Base-by-base conservation (phyloP, 495 filamentous ascomycete species). In the Cercophora scortea region DNA sequence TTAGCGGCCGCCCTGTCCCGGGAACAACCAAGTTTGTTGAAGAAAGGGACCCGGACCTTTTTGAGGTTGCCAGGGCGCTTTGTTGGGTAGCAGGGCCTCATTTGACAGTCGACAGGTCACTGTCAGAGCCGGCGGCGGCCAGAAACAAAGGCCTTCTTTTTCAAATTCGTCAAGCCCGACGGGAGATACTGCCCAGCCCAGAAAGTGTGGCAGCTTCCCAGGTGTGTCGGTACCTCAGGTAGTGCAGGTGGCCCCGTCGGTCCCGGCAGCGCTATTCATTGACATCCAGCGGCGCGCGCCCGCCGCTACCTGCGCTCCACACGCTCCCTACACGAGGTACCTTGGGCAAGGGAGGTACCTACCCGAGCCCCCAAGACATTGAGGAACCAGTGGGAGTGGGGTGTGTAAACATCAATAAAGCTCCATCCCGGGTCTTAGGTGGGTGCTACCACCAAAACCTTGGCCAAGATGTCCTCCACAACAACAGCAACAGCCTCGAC, bases 401-500 rank as follows among this genome's bases (percentile, higher is more conserved):
- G 56, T 64, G 25, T 25, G 62, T 65, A 60, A 65, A 65, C 62
- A 65, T 54, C 55, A 56, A 60, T 25, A 25, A 25, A 25, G 25
- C 25, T 25, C 25, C 25, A 25, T 25, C 25, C 25, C 25, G 25
- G 25, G 25, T 25, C 25, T 25, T 43, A n/a, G 42, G 42, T 49
- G 38, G 45, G 32, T 50, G 52, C 59, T 32, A 51, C 47, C 47
- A 52, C 56, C 47, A 53, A 46, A 56, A 45, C 38, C 40, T 42
- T 19, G n/a, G 15, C 12, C 16, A 61, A 64, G 50, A 68, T 68
- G 63, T 58, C 65, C 49, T 55, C 55, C 56, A 65, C 62, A 49
- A 58, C 65, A 55, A 61, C 65, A 33, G 13, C 36, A 38, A 61
- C 65, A 33, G 13, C 36, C 2, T 68, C 92, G 80, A 49, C 92